Conservation (phyloP, 257 asterid species). For the Solanum rostratum region DNA sequence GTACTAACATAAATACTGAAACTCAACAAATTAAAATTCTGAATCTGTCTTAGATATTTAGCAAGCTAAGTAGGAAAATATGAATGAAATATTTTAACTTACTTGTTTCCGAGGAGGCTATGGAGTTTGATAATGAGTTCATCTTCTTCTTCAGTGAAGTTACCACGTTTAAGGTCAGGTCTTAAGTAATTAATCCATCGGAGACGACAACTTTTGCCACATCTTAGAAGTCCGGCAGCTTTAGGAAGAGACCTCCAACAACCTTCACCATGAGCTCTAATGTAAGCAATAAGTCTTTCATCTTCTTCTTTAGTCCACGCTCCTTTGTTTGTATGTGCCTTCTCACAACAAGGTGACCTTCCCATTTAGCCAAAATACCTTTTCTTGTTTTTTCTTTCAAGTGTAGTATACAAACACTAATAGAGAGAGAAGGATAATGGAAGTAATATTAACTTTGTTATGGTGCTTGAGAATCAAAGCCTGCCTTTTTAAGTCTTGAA, state of each 20-base stretch:
- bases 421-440: background rate
- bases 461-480: conserved; percentile 29
- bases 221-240: conserved; percentile 93
- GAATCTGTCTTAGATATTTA: background rate
- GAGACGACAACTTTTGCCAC: conserved; percentile 91
- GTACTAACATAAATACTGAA: background rate
- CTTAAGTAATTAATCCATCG: conserved; percentile 90
- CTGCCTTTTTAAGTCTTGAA: conserved; percentile 25
- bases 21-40: background rate
- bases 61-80: background rate
- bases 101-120: conserved; percentile 92
- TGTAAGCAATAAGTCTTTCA: conserved; percentile 62
- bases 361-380: conserved; percentile 36
- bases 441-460: conserved; percentile 4
- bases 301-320: conserved; percentile 98
- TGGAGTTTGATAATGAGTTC: conserved; percentile 87
- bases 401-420: background rate
- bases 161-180: conserved; percentile 92
- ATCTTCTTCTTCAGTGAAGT: conserved; percentile 76
- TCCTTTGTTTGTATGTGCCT: conserved; percentile 92
- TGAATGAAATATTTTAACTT: background rate
- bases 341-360: conserved; percentile 96
- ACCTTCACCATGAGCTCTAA: conserved; percentile 84
- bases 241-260: conserved; percentile 97
- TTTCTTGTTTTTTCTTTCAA: background rate